A percentile compares a stretch with the other conserved stretches of the same genome.
Evolutionary conservation across 129 eudicot genomes (phyloP).

Genomic region (Centella asiatica): DNA sequence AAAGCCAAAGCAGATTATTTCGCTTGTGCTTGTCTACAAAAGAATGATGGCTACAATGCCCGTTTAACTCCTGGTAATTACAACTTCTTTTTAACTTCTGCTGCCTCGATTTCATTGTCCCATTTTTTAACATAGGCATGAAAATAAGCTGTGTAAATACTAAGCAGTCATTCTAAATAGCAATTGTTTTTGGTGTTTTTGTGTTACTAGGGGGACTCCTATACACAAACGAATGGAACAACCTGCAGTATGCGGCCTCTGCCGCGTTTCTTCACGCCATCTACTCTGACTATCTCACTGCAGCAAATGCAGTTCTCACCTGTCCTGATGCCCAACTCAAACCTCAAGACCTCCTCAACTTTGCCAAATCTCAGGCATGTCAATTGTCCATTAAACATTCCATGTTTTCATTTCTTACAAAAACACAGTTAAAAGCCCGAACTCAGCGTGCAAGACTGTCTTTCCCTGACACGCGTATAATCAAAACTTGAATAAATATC

Average conservation of each 20-base stretch:
- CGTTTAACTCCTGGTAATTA: conserved; percentile 74
- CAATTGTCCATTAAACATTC: too few species aligned
- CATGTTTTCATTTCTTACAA: background rate
- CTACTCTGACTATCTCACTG: conserved; percentile 76
- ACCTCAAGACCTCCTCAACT: conserved; percentile 65
- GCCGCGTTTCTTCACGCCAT: conserved; percentile 79
- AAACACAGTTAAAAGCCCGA: too few species aligned
- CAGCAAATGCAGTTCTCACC: conserved; percentile 29
- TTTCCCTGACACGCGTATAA: too few species aligned
- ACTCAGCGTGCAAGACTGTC: too few species aligned
- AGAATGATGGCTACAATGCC: conserved; percentile 77
- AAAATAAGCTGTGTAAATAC: too few species aligned
- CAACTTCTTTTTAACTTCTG: conserved; percentile 2
- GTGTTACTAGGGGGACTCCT: conserved; percentile 51
- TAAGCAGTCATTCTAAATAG: too few species aligned
- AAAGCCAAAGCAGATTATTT: conserved; percentile 83
- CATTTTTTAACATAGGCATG: background rate
- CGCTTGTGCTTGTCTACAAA: conserved; percentile 79
- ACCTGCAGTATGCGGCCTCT: conserved; percentile 73
- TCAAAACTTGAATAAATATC: too few species aligned
- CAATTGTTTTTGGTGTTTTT: background rate
- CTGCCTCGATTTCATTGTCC: background rate
- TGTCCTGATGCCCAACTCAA: conserved; percentile 66
- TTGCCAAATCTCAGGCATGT: conserved; percentile 78
- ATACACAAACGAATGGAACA: conserved; percentile 80